Evolutionary conservation across 179 eudicot species (phyloP).

Genomic region (Patellifolia procumbens): DNA sequence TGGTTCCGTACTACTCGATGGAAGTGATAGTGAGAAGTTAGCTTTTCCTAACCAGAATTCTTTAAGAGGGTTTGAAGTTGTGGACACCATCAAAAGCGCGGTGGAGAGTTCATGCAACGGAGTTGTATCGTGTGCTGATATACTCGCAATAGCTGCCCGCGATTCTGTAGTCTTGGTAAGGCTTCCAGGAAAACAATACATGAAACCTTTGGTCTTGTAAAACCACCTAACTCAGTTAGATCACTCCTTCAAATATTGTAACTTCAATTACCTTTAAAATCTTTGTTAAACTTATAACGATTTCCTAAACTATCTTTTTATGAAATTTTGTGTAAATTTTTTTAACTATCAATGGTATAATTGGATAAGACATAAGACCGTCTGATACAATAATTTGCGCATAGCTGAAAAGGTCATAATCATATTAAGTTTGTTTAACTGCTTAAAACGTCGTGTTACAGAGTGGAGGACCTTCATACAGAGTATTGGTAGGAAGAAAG

Average conservation of each 20-base stretch:
- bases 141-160: constrained; percentile 77
- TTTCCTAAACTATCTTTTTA: no score
- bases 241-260: no score
- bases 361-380: no score
- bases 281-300: no score
- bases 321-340: no score
- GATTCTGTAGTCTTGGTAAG: constrained; percentile 73
- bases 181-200: not conserved
- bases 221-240: no score
- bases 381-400: no score
- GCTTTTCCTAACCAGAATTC: constrained; percentile 66
- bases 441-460: constrained; percentile 20
- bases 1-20: constrained; percentile 71
- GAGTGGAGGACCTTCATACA: constrained; percentile 85
- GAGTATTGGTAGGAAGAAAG: constrained; percentile 72
- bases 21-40: constrained; percentile 63
- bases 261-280: no score
- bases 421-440: not conserved
- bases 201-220: no score
- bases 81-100: constrained; percentile 70
- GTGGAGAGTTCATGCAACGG: constrained; percentile 71
- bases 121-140: constrained; percentile 83
- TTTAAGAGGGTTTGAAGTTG: constrained; percentile 66
- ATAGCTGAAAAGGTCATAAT: not conserved
- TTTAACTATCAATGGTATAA: no score